Percentiles rank a stretch among this genome's conserved stretches.
Evolutionary conservation across 139 green algal genomes (phyloP).

Genomic region (Zygnema circumcarinatum): DNA sequence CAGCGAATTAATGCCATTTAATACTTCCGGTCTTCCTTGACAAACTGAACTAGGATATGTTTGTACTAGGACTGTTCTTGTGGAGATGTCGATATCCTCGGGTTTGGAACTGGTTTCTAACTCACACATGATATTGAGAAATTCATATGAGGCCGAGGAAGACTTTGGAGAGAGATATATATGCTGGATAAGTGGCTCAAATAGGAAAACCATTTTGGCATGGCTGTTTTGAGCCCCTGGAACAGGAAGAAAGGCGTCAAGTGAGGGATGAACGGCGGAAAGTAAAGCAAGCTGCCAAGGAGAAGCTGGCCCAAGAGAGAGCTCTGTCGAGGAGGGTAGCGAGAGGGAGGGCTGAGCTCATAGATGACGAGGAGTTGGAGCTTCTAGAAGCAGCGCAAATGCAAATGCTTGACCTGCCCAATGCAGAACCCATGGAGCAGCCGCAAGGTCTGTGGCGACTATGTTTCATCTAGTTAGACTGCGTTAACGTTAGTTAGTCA

Average conservation of each 20-base stretch:
- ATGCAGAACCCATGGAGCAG: neutral
- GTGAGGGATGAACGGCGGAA: slow-evolving; percentile 24
- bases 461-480: too few species aligned
- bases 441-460: neutral
- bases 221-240: neutral
- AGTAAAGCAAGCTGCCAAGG: slow-evolving; percentile 33
- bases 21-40: too few species aligned
- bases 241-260: slow-evolving; percentile 44
- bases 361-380: slow-evolving; percentile 53
- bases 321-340: neutral
- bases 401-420: neutral
- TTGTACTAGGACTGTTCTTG: slow-evolving; percentile 14
- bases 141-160: too few species aligned
- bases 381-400: slow-evolving; percentile 11
- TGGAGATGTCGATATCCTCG: too few species aligned
- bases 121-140: too few species aligned
- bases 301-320: slow-evolving; percentile 18
- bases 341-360: slow-evolving; percentile 25
- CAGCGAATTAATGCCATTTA: too few species aligned
- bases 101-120: too few species aligned
- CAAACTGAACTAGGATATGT: too few species aligned
- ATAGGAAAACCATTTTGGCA: too few species aligned
- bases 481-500: too few species aligned
- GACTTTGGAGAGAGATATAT: too few species aligned
- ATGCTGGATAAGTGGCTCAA: too few species aligned